Conservation (phyloP, 2,329 filamentous ascomycete species). For the Aspergillus pseudotamarii region DNA sequence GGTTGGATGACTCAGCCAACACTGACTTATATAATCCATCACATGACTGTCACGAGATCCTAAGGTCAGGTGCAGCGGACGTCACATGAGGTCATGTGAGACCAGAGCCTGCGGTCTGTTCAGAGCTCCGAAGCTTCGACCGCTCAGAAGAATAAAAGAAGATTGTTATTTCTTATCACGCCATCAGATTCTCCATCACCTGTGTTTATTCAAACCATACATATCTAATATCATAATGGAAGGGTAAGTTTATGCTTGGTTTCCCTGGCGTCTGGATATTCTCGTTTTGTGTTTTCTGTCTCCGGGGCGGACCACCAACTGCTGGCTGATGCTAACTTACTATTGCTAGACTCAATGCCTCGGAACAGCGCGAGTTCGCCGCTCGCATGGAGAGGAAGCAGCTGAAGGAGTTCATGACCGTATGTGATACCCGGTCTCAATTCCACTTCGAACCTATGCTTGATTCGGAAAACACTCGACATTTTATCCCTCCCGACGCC, state of each 20-base stretch:
- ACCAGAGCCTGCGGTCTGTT: slow-evolving; percentile 23
- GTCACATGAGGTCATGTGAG: slow-evolving; percentile 20
- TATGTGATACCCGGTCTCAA: slow-evolving; percentile 54
- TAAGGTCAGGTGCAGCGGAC: not conserved
- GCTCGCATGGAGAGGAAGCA: slow-evolving; percentile 95
- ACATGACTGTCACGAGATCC: not conserved
- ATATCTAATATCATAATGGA: slow-evolving; percentile 38
- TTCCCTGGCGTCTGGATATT: not conserved
- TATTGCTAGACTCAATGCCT: slow-evolving; percentile 63
- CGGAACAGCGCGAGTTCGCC: slow-evolving; percentile 92
- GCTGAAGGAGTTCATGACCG: slow-evolving; percentile 98
- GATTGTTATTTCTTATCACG: slow-evolving; percentile 3
- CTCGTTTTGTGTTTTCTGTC: not conserved
- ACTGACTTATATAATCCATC: not conserved
- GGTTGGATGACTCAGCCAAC: not conserved
- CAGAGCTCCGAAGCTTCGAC: slow-evolving; percentile 24
- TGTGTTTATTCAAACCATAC: not conserved
- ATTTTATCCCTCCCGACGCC: not conserved
- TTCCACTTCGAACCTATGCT: not conserved
- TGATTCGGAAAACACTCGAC: not conserved
- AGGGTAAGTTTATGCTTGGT: slow-evolving; percentile 27
- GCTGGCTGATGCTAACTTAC: slow-evolving; percentile 10
- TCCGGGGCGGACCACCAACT: not conserved
- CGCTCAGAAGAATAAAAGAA: not conserved
- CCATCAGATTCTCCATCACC: not conserved